phyloP scores from a whole-genome alignment of 2,329 filamentous ascomycete species.

The Beauveria varroae region DNA sequence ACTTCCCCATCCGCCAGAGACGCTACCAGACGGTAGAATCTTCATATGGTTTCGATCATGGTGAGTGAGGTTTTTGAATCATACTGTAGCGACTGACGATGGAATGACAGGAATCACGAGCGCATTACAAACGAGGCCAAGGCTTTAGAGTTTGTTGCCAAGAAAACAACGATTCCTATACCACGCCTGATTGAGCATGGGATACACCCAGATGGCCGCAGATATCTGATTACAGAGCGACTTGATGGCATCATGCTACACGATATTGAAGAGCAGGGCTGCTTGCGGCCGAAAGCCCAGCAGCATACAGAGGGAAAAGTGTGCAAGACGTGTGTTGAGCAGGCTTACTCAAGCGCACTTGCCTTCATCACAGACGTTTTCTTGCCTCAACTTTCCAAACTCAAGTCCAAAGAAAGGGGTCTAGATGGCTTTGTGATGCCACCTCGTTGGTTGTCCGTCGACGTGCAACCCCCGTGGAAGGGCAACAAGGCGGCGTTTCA shows the following conservation, averaged over 20 bases:
- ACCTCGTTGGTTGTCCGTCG: slow-evolving; percentile 11
- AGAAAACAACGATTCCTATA: slow-evolving; percentile 13
- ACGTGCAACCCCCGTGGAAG: slow-evolving; percentile 5
- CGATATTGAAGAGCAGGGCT: neutral
- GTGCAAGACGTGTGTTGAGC: slow-evolving; percentile 7
- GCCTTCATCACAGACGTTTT: slow-evolving; percentile 7
- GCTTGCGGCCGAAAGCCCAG: neutral
- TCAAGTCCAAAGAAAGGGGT: slow-evolving; percentile 9
- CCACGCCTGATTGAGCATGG: slow-evolving; percentile 11
- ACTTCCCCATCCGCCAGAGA: neutral
- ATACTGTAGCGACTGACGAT: no score
- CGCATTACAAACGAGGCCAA: slow-evolving; percentile 14
- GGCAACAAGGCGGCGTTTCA: slow-evolving; percentile 4
- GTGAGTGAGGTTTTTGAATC: neutral
- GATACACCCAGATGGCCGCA: slow-evolving; percentile 9
- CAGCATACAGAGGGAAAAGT: neutral
- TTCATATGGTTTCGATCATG: slow-evolving; percentile 8
- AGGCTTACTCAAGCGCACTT: slow-evolving; percentile 10
- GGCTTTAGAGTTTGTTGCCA: slow-evolving; percentile 4
- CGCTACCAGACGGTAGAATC: neutral
- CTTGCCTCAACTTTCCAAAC: slow-evolving; percentile 10
- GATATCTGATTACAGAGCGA: slow-evolving; percentile 10
- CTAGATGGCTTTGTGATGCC: slow-evolving; percentile 15
- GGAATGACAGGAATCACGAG: slow-evolving; percentile 11
- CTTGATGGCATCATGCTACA: slow-evolving; percentile 5